phyloP scores from a whole-genome alignment of 441 rosid genomes.

The Adansonia gregorii region DNA sequence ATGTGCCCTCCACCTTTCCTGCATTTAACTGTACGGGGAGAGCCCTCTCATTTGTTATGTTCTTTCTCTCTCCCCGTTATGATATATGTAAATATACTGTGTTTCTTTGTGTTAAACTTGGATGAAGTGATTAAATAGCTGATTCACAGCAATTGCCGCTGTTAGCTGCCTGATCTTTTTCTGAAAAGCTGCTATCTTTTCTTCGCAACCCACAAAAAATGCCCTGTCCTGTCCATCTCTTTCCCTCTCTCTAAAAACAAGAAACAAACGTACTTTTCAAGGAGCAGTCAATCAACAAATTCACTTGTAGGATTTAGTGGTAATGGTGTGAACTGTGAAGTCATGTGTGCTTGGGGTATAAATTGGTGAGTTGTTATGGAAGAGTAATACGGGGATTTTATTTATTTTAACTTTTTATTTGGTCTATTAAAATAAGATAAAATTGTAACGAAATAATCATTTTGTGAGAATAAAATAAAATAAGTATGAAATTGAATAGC shows the following conservation, averaged over 20 bases:
- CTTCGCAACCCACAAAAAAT: not conserved
- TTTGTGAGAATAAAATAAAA: too few relatives aligned
- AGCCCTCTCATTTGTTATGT: slow-evolving; percentile 23
- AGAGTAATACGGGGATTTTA: too few relatives aligned
- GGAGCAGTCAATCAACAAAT: slow-evolving; percentile 43
- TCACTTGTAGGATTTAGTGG: not conserved
- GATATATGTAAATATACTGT: not conserved
- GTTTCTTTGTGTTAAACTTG: slow-evolving; percentile 3
- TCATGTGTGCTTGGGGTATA: not conserved
- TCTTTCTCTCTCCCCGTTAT: not conserved
- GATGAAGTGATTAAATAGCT: not conserved
- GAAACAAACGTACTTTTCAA: slow-evolving; percentile 36
- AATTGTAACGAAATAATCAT: too few relatives aligned
- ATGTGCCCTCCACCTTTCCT: slow-evolving; percentile 67
- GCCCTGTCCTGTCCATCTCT: slow-evolving; percentile 32
- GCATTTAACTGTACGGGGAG: slow-evolving; percentile 40
- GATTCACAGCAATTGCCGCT: slow-evolving; percentile 34
- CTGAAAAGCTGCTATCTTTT: slow-evolving; percentile 52
- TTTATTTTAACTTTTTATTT: too few relatives aligned
- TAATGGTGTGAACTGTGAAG: not conserved
- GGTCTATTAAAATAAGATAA: too few relatives aligned
- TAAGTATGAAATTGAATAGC: too few relatives aligned
- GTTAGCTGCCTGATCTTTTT: slow-evolving; percentile 36
- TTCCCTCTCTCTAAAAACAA: slow-evolving; percentile 24
- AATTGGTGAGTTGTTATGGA: not conserved